Base-by-base conservation (phyloP, 2,329 filamentous ascomycete species). In the Colletotrichum gloeosporioides region DNA sequence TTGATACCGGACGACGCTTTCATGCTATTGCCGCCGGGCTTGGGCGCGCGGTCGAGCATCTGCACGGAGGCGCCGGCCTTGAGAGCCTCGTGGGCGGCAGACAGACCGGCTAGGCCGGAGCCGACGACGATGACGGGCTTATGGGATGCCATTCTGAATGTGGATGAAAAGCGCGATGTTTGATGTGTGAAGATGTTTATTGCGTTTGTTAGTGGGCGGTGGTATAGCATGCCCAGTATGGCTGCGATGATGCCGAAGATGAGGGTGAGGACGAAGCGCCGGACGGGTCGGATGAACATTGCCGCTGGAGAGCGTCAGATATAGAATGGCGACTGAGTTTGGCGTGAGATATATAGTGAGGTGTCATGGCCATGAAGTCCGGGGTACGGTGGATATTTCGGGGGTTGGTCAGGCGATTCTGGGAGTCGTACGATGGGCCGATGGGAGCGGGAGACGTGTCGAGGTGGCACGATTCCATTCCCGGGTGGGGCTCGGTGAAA, bases 1-100 rank as follows among this genome's bases (percentile, higher is more conserved):
- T 93, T 93, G 82, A 93, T 93, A 0, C 92, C 92, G 0, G 91
- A 93, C 0, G 92, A 93, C 0, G 92, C 92, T 82, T 93, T 93
- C 83, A 93, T 92, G 79, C 88, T 91, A 79, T 93, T 93, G 3
- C 92, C 91, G 44, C 92, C 92, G 0, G 92, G 90, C 79, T 92
- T 92, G 4, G 88, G 80, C 0, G 88, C 87, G 25, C 91, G 89
- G 74, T 94, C 92, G 15, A 94, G 86, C 66, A 94, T 86, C 36
- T 86, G 85, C 1, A 94, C 92, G 0, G 87, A 82, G 3, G 90
- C 86, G 53, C 88, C 87, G 15, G 88, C 86, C 5, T 86, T 82
- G 6, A 93, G 84, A 8, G 93, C 89, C 75, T 90, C 87, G 55
- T 89, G 88, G 4, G 92, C 89, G 22, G 92, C 91, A 2, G 90